Percentiles rank a stretch among this genome's conserved stretches.
Evolutionary conservation across 306 rosid species (phyloP).

Genomic region (Prunus padus): DNA sequence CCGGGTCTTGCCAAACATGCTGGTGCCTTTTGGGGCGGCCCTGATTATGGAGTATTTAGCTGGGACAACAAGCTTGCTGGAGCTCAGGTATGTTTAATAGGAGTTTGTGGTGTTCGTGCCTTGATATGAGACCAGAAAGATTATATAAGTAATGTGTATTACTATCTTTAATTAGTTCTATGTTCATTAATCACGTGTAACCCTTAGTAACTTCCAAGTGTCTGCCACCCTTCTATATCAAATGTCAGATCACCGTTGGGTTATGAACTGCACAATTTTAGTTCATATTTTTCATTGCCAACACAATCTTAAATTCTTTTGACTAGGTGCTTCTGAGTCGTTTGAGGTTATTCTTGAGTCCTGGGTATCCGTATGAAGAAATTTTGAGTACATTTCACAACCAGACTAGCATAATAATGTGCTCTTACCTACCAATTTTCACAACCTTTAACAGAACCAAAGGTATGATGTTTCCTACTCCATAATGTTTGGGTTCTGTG

Average conservation of each 20-base stretch:
- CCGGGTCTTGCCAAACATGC: slow-evolving; percentile 92
- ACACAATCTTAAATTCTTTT: slow-evolving; percentile 20
- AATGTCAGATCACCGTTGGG: background rate
- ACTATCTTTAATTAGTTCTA: background rate
- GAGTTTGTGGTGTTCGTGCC: background rate
- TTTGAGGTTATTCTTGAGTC: slow-evolving; percentile 95
- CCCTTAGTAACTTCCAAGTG: background rate
- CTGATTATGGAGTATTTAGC: slow-evolving; percentile 90
- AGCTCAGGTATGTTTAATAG: slow-evolving; percentile 68
- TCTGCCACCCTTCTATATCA: background rate
- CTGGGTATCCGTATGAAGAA: slow-evolving; percentile 99
- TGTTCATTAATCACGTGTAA: background rate
- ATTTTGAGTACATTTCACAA: slow-evolving; percentile 90
- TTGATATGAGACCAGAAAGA: background rate
- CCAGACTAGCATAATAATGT: slow-evolving; percentile 91
- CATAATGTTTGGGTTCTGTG: background rate
- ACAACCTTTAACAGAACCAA: slow-evolving; percentile 87
- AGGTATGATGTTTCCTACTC: slow-evolving; percentile 45
- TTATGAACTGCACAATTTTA: background rate
- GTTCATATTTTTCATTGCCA: slow-evolving; percentile 2
- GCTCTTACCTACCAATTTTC: slow-evolving; percentile 90
- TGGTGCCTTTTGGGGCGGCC: slow-evolving; percentile 98
- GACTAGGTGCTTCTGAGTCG: slow-evolving; percentile 91
- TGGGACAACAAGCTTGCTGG: slow-evolving; percentile 99
- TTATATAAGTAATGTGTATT: background rate